Conservation (phyloP, 352 stramenopile genomes). For the Globisporangium paddicum region DNA sequence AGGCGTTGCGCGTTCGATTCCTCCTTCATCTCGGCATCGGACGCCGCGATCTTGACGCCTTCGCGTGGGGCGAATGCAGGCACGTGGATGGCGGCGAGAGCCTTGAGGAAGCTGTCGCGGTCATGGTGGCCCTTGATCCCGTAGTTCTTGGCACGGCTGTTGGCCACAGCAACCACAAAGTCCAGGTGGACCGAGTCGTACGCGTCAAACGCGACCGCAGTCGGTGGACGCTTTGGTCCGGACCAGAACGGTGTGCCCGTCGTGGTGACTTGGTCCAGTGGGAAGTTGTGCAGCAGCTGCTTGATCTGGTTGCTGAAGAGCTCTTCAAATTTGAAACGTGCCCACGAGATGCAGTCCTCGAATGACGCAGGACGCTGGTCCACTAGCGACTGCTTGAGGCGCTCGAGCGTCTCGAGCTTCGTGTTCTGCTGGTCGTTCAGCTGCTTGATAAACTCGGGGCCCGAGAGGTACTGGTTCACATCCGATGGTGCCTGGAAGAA, state of each 20-base stretch:
- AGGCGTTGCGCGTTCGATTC: constrained; percentile 23
- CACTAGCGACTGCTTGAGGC: constrained; percentile 91
- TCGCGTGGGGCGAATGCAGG: constrained; percentile 92
- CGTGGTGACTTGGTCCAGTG: constrained; percentile 94
- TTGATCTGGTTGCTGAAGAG: constrained; percentile 98
- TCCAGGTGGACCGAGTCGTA: constrained; percentile 91
- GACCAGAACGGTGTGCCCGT: constrained; percentile 98
- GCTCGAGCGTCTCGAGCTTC: constrained; percentile 95
- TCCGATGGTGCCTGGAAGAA: constrained; percentile 97
- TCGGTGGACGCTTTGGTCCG: constrained; percentile 95
- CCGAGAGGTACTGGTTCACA: constrained; percentile 92
- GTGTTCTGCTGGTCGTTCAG: constrained; percentile 96
- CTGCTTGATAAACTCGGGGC: constrained; percentile 87
- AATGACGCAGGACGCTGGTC: constrained; percentile 90
- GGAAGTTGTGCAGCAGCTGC: constrained; percentile 98
- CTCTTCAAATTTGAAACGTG: constrained; percentile 96
- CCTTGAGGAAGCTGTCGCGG: constrained; percentile 58
- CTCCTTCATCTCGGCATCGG: constrained; percentile 96
- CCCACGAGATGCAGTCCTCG: constrained; percentile 98
- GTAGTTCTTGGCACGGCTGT: constrained; percentile 94
- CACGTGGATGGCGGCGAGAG: constrained; percentile 87
- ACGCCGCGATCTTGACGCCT: constrained; percentile 97
- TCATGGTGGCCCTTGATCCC: constrained; percentile 78
- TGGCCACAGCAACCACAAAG: constrained; percentile 95
- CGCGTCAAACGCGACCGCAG: constrained; percentile 90